Evolutionary conservation across 352 stramenopile species (phyloP).

Genomic region (Phytopythium aichiense): DNA sequence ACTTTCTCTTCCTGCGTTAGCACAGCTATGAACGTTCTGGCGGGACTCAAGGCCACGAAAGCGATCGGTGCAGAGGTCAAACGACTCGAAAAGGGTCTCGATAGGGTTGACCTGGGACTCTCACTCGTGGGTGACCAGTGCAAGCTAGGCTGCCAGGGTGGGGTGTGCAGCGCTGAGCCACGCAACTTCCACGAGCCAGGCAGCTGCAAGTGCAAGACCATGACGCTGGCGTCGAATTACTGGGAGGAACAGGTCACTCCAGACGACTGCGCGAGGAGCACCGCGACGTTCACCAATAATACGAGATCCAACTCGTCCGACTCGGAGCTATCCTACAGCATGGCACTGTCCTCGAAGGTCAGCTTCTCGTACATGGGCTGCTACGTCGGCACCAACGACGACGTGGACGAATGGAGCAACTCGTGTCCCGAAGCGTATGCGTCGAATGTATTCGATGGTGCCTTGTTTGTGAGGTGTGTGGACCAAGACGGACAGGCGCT

Average conservation of each 20-base stretch:
- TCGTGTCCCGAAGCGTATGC: background rate
- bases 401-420: background rate
- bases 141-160: background rate
- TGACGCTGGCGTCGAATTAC: background rate
- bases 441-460: background rate
- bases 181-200: background rate
- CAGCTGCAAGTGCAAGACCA: background rate
- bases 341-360: background rate
- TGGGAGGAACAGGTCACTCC: background rate
- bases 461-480: constrained; percentile 1
- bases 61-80: background rate
- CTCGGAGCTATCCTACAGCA: background rate
- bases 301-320: background rate
- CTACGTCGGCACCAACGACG: background rate
- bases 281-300: background rate
- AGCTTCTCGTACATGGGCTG: constrained; percentile 1
- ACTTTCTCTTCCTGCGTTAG: background rate
- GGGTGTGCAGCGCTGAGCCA: background rate
- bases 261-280: constrained; percentile 1
- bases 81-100: background rate
- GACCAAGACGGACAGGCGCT: background rate
- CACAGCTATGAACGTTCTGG: background rate
- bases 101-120: background rate
- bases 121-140: background rate
- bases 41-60: background rate